Evolutionary conservation across 2,329 filamentous ascomycete genomes (phyloP).

Genomic region (Colletotrichum sp.): DNA sequence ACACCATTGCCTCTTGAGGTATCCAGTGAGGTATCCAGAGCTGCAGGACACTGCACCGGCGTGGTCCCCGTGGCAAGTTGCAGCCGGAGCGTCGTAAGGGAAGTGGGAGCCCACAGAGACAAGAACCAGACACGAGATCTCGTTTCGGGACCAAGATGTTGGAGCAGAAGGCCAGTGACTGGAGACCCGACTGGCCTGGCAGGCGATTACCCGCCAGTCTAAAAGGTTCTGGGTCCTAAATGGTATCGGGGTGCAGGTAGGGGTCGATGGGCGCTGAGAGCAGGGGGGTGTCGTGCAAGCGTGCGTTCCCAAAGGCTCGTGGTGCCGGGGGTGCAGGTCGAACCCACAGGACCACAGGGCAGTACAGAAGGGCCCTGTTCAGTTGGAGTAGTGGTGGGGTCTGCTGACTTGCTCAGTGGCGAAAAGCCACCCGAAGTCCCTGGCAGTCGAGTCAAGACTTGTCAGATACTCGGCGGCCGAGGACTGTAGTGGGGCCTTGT

Average conservation of each 20-base stretch:
- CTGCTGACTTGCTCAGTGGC: constrained; percentile 22
- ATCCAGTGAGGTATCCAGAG: neutral
- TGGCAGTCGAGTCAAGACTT: constrained; percentile 22
- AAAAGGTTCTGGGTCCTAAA: constrained; percentile 21
- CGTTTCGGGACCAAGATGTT: constrained; percentile 22
- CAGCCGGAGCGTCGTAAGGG: constrained; percentile 17
- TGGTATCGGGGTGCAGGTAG: constrained; percentile 15
- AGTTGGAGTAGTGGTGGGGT: constrained; percentile 23
- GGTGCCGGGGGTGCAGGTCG: constrained; percentile 16
- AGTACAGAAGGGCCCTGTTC: constrained; percentile 17
- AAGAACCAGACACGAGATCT: constrained; percentile 21
- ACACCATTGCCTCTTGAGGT: constrained; percentile 17
- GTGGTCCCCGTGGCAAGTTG: constrained; percentile 18
- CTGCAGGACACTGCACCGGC: neutral
- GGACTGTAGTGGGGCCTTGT: constrained; percentile 6
- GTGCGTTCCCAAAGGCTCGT: constrained; percentile 21
- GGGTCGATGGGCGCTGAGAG: constrained; percentile 16
- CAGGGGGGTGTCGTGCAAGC: constrained; percentile 18
- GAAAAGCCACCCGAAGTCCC: constrained; percentile 19
- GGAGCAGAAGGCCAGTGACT: constrained; percentile 11
- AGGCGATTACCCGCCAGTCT: constrained; percentile 21
- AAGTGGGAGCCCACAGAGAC: constrained; percentile 19
- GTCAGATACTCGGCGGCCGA: constrained; percentile 19
- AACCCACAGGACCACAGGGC: constrained; percentile 22
- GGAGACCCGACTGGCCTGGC: constrained; percentile 17